Evolutionary conservation across 2,329 filamentous ascomycete genomes (phyloP), one percentile per base, ranked within the genome.

Genomic region (Pseudogymnoascus sp.): DNA sequence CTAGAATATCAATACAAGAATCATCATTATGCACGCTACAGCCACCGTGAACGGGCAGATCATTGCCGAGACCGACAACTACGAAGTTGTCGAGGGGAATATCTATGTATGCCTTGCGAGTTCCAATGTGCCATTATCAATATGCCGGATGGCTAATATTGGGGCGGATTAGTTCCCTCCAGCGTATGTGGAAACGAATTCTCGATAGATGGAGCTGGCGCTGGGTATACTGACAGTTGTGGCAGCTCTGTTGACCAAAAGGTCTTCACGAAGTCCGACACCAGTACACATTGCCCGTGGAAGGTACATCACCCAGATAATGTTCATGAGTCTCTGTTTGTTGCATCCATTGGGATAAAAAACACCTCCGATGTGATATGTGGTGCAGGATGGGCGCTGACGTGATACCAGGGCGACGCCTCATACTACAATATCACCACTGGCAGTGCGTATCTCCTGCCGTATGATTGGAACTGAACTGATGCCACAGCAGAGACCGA

Each of bases 81-180:
- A 76, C 67, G 76, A 79, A 64, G 69, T 76, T 18, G 77, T 80
- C 5, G 78, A 80, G 63, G 78, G 77, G 31, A 80, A 80, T 66
- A 72, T 80, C 65, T 80, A 80, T 67, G 77, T 78, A 67, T 39
- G 67, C 58, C 39, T 63, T 13, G 33, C 18, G 29, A 64, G 60
- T 64, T 59, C 18, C 37, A 29, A 33, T 42, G 29, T 48, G 59
- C 6, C 25, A 18, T 10, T 18, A 25, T 33, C 35, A 12, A 33
- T 63, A 25, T 25, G 37, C 33, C 2, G 39, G 33, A 18, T 18
- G 29, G 48, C 48, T 55, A 55, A 55, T 55, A 18, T 18, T 33
- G 7, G 5, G 27, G 64, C 27, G 63, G 37, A 2, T 66, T 60
- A 74, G 72, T 75, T 75, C 58, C 73, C 72, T 36, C 73, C 73